A percentile compares a stretch with the other conserved stretches of the same genome.
These are phyloP conservation scores for Plasmodium vivax DNA, from an alignment of 169 alveolate genomes.

Conservation along the genomic window DNA sequence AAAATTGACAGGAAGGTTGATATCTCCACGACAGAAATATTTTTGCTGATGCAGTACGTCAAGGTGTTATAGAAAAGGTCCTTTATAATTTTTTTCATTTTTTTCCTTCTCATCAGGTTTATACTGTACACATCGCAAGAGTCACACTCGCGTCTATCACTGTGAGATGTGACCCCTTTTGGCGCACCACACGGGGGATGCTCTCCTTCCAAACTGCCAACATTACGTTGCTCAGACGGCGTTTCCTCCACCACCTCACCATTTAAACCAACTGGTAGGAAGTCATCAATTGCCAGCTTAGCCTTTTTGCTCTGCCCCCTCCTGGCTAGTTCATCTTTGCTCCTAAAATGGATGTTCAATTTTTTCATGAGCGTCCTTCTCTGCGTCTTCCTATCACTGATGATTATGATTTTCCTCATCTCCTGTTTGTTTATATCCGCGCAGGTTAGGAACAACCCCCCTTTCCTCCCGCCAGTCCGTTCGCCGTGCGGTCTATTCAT, in stretches of 20 bases:
- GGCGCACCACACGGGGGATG: background rate
- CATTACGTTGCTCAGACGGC: background rate
- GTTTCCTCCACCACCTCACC: background rate
- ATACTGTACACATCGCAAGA: background rate
- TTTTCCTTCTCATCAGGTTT: background rate
- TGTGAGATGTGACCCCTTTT: background rate
- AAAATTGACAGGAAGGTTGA: slow-evolving; percentile 44
- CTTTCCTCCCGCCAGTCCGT: slow-evolving; percentile 1
- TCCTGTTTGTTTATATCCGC: slow-evolving; percentile 22
- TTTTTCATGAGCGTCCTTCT: background rate
- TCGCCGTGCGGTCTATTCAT: background rate
- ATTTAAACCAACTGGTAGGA: slow-evolving; percentile 41
- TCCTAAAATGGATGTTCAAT: slow-evolving; percentile 18
- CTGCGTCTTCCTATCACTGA: slow-evolving; percentile 22
- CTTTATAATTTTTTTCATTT: slow-evolving; percentile 33
- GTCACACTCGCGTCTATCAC: background rate
- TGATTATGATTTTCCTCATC: slow-evolving; percentile 59
- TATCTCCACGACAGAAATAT: slow-evolving; percentile 33
- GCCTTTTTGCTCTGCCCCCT: background rate
- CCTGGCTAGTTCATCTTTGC: background rate
- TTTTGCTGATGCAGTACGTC: slow-evolving; percentile 20
- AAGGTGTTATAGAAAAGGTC: slow-evolving; percentile 42
- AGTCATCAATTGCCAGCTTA: background rate
- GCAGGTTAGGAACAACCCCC: background rate
- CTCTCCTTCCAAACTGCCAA: background rate